A percentile compares a stretch with the other conserved stretches of the same genome.
Conservation (phyloP, 2,329 filamentous ascomycete genomes). For the Fusarium continuum region DNA sequence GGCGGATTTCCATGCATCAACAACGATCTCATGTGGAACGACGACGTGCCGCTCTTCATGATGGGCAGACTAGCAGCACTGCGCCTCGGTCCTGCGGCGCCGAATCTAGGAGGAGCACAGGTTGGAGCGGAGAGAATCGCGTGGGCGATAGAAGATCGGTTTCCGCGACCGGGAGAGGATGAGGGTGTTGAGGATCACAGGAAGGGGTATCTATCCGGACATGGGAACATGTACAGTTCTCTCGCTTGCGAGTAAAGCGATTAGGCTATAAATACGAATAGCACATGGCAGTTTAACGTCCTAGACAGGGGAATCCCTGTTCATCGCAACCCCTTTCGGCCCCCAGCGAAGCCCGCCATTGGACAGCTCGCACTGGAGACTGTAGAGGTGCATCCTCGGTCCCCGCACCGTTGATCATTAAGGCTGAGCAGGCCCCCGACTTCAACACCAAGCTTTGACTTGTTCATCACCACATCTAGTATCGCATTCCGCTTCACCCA, state of each 20-base stretch:
- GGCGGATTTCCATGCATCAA: slow-evolving; percentile 78
- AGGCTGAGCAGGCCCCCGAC: neutral
- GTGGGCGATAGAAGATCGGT: slow-evolving; percentile 72
- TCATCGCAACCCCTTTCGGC: neutral
- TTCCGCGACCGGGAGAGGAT: slow-evolving; percentile 36
- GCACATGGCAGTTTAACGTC: no score
- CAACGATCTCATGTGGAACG: slow-evolving; percentile 78
- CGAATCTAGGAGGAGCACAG: slow-evolving; percentile 78
- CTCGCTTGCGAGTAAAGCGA: slow-evolving; percentile 37
- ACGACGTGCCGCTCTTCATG: slow-evolving; percentile 77
- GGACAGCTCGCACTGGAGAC: neutral
- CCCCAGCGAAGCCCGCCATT: neutral
- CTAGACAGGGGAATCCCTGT: neutral
- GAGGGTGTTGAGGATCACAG: slow-evolving; percentile 17
- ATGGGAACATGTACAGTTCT: slow-evolving; percentile 50
- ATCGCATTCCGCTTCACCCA: slow-evolving; percentile 6
- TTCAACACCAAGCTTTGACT: slow-evolving; percentile 5
- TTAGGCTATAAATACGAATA: neutral
- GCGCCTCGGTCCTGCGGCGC: slow-evolving; percentile 75
- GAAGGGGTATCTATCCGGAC: slow-evolving; percentile 47
- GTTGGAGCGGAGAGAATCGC: slow-evolving; percentile 77
- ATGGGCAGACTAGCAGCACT: slow-evolving; percentile 74
- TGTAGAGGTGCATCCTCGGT: neutral
- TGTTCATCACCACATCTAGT: neutral
- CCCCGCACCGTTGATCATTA: neutral